Base-by-base conservation (phyloP, 164 flowering plant species). In the Magnolia changhungtana region DNA sequence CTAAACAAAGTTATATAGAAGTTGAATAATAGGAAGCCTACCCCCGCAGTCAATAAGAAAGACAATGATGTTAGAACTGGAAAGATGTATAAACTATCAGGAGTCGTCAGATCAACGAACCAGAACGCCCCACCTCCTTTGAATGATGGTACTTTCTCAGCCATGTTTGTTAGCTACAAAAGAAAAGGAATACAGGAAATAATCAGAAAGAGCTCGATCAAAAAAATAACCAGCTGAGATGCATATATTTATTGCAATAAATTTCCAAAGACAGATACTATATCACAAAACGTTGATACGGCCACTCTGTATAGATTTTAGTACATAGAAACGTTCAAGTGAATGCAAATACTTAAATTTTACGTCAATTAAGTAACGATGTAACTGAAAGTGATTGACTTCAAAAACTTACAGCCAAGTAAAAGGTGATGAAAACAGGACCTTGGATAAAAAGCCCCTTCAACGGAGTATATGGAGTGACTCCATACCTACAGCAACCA, bases 71-170 rank as follows among this genome's bases (percentile, higher is more conserved):
- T 84, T 79, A 95, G 51, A 75, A 88, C 85, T 67, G 98, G 98
- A 50, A 93, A 80, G 58, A 93, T 84, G 81, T 88, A 91, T 72
- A 90, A 78, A 75, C 73, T 75, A 85, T 95, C 97, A 18, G 96
- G 91, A 80, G 94, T 89, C 24, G 97, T 86, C 77, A 95, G 90
- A 87, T 95, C 97, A 1, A 84, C 74, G 76, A 95, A 95, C 97
- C 98, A 95, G 69, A 79, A 86, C 9, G 91, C 86, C 77, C 98
- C 98, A 31, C 98, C 98, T 72, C 4, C 76, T 81, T 90, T 89
- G 55, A 95, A 89, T 27, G 98, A 95, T 59, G 97, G 98, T 23
- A 95, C 92, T 76, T 93, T 95, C 72, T 95, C 97, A 27, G 80
- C 90, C 98, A 95, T 92, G 85, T 90, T 90, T 61, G 78, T 31